phyloP scores from a whole-genome alignment of 1,284 basidiomycete species.

The Tilletia caries region DNA sequence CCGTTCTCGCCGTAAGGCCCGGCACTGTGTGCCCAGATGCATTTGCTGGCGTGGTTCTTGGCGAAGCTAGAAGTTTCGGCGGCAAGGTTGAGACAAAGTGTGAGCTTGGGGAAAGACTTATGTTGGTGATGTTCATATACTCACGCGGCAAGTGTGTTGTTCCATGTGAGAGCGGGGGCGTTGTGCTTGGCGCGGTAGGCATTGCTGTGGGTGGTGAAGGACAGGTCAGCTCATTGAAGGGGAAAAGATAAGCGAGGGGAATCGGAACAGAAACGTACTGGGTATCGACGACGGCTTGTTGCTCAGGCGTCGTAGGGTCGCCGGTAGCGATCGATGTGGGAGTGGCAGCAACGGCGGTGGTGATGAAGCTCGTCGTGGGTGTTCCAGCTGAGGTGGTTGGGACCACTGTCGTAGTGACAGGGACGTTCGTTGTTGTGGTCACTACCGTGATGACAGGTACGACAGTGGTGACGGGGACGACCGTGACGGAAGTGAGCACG shows the following conservation, averaged over 20 bases:
- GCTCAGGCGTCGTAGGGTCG: constrained; percentile 2
- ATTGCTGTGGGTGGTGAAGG: constrained; percentile 20
- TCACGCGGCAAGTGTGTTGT: constrained; percentile 21
- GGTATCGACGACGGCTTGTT: constrained; percentile 1
- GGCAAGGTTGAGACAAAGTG: no score
- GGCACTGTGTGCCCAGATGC: constrained; percentile 32
- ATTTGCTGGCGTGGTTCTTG: constrained; percentile 20
- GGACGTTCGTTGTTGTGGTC: not conserved
- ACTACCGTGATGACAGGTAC: not conserved
- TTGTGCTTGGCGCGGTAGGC: constrained; percentile 25
- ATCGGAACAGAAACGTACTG: not conserved
- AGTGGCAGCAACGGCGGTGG: not conserved
- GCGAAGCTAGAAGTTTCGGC: constrained; percentile 14
- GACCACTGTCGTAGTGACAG: not conserved
- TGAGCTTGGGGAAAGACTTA: not conserved
- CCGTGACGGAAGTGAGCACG: not conserved
- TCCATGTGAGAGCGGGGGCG: constrained; percentile 24
- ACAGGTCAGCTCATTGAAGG: no score
- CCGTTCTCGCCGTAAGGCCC: constrained; percentile 37
- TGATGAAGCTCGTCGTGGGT: not conserved
- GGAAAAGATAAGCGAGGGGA: no score
- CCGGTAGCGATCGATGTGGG: not conserved
- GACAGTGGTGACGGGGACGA: not conserved
- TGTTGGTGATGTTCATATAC: not conserved
- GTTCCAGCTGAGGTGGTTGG: not conserved